phyloP scores from a whole-genome alignment of 1,139 yeast genomes.

The Saccharomyces hybrid region DNA sequence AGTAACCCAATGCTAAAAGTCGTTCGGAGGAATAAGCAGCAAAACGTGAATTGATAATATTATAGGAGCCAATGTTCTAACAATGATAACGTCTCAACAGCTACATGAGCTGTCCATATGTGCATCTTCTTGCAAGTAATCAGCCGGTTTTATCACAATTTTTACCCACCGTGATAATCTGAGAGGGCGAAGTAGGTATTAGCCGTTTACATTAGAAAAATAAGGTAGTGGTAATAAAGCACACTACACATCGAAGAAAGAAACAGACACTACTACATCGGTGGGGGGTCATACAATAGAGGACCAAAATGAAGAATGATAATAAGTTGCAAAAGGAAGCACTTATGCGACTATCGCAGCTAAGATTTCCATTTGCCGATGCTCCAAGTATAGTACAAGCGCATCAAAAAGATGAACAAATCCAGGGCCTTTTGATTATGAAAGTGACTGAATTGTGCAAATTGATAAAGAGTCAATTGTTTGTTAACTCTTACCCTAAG shows the following conservation, averaged over 20 bases:
- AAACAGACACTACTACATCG: not conserved
- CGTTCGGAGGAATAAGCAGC: not conserved
- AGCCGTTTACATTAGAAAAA: not conserved
- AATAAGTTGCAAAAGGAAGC: not conserved
- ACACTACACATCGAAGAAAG: not conserved
- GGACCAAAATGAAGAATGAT: not conserved
- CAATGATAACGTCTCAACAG: not conserved
- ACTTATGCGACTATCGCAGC: not conserved
- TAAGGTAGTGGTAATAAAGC: not conserved
- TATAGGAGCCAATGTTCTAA: not conserved
- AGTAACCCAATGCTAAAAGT: not conserved
- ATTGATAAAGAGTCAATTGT: conserved; percentile 51
- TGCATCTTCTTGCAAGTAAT: not conserved
- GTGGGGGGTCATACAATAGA: not conserved
- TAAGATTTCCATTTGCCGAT: conserved; percentile 35
- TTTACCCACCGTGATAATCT: not conserved
- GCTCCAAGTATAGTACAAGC: conserved; percentile 59
- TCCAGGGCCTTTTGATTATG: conserved; percentile 47
- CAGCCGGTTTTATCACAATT: not conserved
- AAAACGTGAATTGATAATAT: too few relatives aligned
- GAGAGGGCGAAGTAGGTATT: not conserved
- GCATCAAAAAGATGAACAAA: conserved; percentile 77
- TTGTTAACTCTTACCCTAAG: conserved; percentile 55
- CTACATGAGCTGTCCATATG: not conserved
- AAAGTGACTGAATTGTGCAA: conserved; percentile 49